phyloP scores from a whole-genome alignment of 2,329 filamentous ascomycete species.

The Fusarium subglutinans region DNA sequence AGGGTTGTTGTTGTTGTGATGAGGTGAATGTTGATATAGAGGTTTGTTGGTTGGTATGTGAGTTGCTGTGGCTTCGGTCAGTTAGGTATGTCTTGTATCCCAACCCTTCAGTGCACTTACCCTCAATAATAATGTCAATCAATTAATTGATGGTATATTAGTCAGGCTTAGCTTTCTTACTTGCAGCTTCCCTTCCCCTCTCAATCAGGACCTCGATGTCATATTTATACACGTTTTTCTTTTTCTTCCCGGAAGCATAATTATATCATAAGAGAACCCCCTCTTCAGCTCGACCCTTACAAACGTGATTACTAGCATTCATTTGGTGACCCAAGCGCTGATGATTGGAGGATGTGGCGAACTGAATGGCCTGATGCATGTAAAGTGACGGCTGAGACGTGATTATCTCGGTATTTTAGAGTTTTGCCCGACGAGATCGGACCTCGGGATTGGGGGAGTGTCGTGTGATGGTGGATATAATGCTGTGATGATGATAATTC shows the following conservation, averaged over 20 bases:
- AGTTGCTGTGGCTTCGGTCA: conserved; percentile 8
- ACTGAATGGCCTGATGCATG: conserved; percentile 4
- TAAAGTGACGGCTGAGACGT: conserved; percentile 10
- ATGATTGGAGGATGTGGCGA: conserved; percentile 13
- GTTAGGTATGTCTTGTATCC: conserved; percentile 1
- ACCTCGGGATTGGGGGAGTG: neutral
- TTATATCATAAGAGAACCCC: conserved; percentile 5
- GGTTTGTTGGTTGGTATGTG: conserved; percentile 20
- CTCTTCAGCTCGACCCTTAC: conserved; percentile 8
- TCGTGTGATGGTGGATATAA: conserved; percentile 5
- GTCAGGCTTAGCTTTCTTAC: neutral
- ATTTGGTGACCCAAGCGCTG: neutral
- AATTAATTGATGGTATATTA: neutral
- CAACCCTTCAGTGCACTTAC: neutral
- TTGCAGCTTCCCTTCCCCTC: neutral
- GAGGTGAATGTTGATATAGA: neutral
- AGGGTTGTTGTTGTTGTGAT: neutral
- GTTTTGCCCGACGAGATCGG: conserved; percentile 13
- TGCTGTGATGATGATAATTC: neutral
- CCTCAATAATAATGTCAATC: neutral
- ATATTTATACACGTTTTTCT: conserved; percentile 3
- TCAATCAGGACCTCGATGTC: neutral
- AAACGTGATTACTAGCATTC: neutral
- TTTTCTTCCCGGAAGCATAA: neutral
- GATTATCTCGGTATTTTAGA: conserved; percentile 14